phyloP scores from a whole-genome alignment of 83 land plant genomes.

The Isoetes engelmannii region DNA sequence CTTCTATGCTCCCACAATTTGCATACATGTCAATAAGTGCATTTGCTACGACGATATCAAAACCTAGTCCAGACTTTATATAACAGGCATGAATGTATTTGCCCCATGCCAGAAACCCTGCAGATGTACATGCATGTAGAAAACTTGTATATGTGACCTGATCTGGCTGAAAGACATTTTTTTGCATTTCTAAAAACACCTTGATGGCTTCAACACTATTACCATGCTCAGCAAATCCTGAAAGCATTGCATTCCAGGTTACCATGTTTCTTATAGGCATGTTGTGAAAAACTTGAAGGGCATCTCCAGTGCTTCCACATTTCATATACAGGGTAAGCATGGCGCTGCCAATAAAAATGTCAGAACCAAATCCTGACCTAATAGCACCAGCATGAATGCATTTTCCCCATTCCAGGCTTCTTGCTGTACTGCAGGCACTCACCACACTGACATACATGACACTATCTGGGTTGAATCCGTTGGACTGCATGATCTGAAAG shows the following conservation, averaged over 20 bases:
- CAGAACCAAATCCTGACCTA: background rate
- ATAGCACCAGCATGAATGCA: conserved; percentile 9
- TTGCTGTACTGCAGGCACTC: conserved; percentile 12
- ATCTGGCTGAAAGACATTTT: conserved; percentile 9
- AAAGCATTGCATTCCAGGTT: conserved; percentile 17
- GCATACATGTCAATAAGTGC: conserved; percentile 15
- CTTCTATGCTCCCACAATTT: background rate
- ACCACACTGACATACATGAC: conserved; percentile 21
- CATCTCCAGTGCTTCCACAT: conserved; percentile 4
- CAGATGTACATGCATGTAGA: conserved; percentile 13
- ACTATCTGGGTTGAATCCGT: conserved; percentile 22
- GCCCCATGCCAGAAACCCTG: conserved; percentile 1
- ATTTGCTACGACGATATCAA: conserved; percentile 8
- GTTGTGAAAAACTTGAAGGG: background rate
- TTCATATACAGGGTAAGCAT: conserved; percentile 8
- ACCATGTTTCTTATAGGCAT: background rate
- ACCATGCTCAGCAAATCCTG: conserved; percentile 14
- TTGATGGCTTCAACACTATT: background rate
- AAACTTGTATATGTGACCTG: conserved; percentile 5
- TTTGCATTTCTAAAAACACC: conserved; percentile 9
- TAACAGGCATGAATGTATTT: conserved; percentile 9
- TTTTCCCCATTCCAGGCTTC: no score
- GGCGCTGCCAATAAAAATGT: conserved; percentile 3
- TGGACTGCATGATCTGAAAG: conserved; percentile 10
- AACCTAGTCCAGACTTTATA: conserved; percentile 5